phyloP scores from a whole-genome alignment of 2,329 filamentous ascomycete genomes.

The Conoideocrella luteorostrata region DNA sequence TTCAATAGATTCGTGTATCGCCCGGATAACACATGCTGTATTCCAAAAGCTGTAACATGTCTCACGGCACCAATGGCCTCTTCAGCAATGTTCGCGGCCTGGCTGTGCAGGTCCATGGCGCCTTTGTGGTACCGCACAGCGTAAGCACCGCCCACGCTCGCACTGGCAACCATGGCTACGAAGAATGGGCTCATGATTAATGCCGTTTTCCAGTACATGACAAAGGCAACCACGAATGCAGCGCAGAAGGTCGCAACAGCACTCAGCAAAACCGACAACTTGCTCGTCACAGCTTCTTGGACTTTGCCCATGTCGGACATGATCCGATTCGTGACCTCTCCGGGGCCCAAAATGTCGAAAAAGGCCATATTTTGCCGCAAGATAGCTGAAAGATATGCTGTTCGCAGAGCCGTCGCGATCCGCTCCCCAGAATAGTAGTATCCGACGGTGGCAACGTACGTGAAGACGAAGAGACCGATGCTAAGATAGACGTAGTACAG shows the following conservation, averaged over 20 bases:
- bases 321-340: constrained; percentile 1
- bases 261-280: neutral
- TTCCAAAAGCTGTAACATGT: neutral
- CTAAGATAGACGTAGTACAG: constrained; percentile 8
- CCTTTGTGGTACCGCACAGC: neutral
- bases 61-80: neutral
- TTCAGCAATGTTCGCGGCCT: neutral
- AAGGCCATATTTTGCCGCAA: constrained; percentile 9
- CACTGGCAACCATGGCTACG: neutral
- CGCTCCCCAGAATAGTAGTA: constrained; percentile 7
- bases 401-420: neutral
- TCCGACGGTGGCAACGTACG: constrained; percentile 5
- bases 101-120: neutral
- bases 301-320: neutral
- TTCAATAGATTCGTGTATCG: neutral
- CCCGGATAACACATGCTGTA: neutral
- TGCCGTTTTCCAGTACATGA: neutral
- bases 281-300: neutral
- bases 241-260: neutral
- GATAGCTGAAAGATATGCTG: neutral
- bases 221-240: neutral
- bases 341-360: constrained; percentile 6
- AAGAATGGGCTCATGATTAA: neutral
- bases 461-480: constrained; percentile 2
- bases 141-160: neutral